Base-by-base conservation (phyloP, 306 rosid genomes). In the Glycyrrhiza uralensis region DNA sequence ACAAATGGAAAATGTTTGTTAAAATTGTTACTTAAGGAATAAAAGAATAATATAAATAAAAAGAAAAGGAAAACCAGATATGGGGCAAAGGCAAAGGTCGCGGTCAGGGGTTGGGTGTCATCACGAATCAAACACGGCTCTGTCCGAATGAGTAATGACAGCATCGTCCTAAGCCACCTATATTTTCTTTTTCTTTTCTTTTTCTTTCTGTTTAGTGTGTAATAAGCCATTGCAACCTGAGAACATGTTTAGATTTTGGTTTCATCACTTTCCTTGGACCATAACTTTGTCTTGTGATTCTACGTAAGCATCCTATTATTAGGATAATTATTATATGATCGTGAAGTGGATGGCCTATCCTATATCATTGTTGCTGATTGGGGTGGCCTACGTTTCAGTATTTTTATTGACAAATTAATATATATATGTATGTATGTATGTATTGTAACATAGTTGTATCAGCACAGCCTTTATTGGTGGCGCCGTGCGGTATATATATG, bases 71-170 rank as follows among this genome's bases (percentile, higher is more conserved):
- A 73, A 58, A 66, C 60, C 52, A 75, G 72, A 68, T 46, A 74
- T 50, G 84, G 52, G 68, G 67, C 76, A 68, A 69, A 75, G 80
- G 76, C 22, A 74, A 67, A 67, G 72, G 77, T 60, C 39, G 17
- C 0, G 63, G 80, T 79, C 74, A 69, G 68, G 20, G 38, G 46
- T 55, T 62, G 60, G 81, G 52, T 70, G 81, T 55, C 78, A 70
- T 76, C 57, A 56, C 26, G 70, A 80, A 80, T 55, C 84, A 33
- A 36, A 46, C 73, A 62, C 64, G 74, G 69, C 63, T 50, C 35
- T 41, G 45, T 67, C 80, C 71, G 30, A 67, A 67, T 67, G 17
- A 67, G 72, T 41, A 58, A 74, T 79, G 32, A 79, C 71, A 73
- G 5, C 71, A 49, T 47, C 58, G 0, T 28, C 22, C 42, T 28